Evolutionary conservation across 371 early-diverging fungal species (phyloP), one percentile per base, ranked within the genome.

Genomic region (Haplosporangium sp.): DNA sequence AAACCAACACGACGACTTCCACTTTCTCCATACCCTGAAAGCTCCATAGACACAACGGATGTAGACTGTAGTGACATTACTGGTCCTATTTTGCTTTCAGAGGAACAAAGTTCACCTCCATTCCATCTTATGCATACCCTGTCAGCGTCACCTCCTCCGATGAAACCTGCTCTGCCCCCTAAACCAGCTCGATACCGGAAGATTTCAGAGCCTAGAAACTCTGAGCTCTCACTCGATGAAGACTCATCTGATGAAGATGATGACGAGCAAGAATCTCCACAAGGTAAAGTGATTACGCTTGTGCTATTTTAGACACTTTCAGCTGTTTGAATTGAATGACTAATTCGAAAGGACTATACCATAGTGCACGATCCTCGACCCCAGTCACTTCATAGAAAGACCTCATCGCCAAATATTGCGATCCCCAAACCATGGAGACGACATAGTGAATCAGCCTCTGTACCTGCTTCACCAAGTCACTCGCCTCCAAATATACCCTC

Each of bases 401-500:
- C 74, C 2, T 74, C 79, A 11, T 74, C 81, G 0, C 74, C 71
- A 38, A 79, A 65, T 40, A 79, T 79, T 57, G 74, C 81, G 11
- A 79, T 79, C 11, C 81, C 74, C n/a, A 34, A 60, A 15, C 62
- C 64, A 17, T 58, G 61, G 17, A 55, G 74, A 19, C 71, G 79
- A 5, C 59, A 27, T 8, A 71, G 79, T 37, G 35, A 73, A 2
- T 66, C 78, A 2, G 60, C 48, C 40, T 78, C 78, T 0, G 78
- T 70, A 8, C 78, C 78, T 4, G 55, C 63, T 15, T 79, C 79
- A 0, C 79, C 79, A 2, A 79, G 50, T 2, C 58, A 67, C 42
- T 79, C 81, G n/a, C 81, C 72, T 17, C 45, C 74, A 27, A 71
- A 57, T 60, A 71, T 74, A 42, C 63, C 74, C 45, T 74, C 79